Conservation (phyloP, 495 filamentous ascomycete species). For the Penicillium daleae region DNA sequence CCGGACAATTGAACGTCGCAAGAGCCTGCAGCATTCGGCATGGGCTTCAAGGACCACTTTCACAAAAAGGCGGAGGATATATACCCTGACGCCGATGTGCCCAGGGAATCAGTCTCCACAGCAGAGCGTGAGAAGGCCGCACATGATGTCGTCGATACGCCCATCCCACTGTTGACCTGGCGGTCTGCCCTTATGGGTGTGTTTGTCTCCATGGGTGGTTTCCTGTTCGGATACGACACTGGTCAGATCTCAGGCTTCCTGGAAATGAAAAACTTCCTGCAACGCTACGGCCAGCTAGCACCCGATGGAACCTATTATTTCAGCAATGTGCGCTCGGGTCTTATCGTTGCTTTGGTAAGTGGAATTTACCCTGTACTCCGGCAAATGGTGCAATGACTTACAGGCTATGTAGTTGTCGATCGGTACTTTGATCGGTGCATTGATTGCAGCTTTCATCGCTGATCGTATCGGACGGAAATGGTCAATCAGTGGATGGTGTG, state of each 20-base stretch:
- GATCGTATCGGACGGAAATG: slow-evolving; percentile 56
- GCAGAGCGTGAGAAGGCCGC: slow-evolving; percentile 29
- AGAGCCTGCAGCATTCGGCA: slow-evolving; percentile 7
- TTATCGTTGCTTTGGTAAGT: slow-evolving; percentile 51
- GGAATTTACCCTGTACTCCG: neutral
- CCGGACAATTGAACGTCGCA: neutral
- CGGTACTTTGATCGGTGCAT: slow-evolving; percentile 68
- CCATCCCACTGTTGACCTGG: slow-evolving; percentile 41
- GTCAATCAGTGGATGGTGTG: slow-evolving; percentile 55
- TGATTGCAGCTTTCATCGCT: slow-evolving; percentile 58
- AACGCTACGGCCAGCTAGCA: slow-evolving; percentile 39
- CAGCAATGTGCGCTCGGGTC: slow-evolving; percentile 49
- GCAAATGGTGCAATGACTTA: neutral
- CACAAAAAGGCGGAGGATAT: slow-evolving; percentile 23
- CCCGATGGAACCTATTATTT: slow-evolving; percentile 37
- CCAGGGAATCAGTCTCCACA: slow-evolving; percentile 29
- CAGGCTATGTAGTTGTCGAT: slow-evolving; percentile 50
- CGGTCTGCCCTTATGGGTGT: slow-evolving; percentile 51
- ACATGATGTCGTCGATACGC: slow-evolving; percentile 33
- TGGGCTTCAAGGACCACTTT: slow-evolving; percentile 27
- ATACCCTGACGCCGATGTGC: slow-evolving; percentile 7
- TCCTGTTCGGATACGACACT: slow-evolving; percentile 54
- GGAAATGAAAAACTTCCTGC: slow-evolving; percentile 54
- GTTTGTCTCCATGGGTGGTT: slow-evolving; percentile 66
- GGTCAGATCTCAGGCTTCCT: slow-evolving; percentile 59